A percentile compares a stretch with the other conserved stretches of the same genome.
These are phyloP conservation scores for Geopyxis carbonaria DNA, from an alignment of 495 filamentous ascomycete genomes.

Conservation along the genomic window DNA sequence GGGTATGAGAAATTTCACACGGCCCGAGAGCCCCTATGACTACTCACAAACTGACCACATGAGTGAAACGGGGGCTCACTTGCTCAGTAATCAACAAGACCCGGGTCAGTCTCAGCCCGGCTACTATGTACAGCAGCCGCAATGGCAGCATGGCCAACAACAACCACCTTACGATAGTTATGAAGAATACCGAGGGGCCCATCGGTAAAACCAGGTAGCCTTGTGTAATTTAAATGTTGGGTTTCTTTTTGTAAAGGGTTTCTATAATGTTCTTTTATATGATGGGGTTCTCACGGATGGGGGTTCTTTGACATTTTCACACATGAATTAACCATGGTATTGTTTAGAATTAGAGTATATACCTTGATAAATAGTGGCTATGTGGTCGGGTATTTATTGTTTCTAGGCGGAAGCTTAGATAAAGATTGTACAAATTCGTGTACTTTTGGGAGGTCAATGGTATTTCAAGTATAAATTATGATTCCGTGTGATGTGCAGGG, in stretches of 20 bases:
- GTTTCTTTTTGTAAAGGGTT: too few relatives aligned
- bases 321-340: neutral
- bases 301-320: neutral
- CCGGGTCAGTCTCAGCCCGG: conserved; percentile 11
- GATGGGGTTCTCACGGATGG: neutral
- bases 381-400: neutral
- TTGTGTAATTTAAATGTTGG: neutral
- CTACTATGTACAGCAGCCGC: conserved; percentile 1
- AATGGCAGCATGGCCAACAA: too few relatives aligned
- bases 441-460: too few relatives aligned
- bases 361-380: neutral
- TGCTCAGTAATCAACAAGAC: conserved; percentile 15
- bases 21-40: conserved; percentile 21
- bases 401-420: too few relatives aligned
- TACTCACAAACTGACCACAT: conserved; percentile 13
- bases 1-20: conserved; percentile 1
- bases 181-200: conserved; percentile 17
- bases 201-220: neutral
- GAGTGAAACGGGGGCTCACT: conserved; percentile 20
- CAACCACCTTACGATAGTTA: conserved; percentile 11
- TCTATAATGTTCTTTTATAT: too few relatives aligned
- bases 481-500: too few relatives aligned
- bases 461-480: too few relatives aligned
- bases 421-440: too few relatives aligned
- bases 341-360: neutral